Base-by-base conservation (phyloP, 192 early-diverging fungal species). In the Pilaira anomala region DNA sequence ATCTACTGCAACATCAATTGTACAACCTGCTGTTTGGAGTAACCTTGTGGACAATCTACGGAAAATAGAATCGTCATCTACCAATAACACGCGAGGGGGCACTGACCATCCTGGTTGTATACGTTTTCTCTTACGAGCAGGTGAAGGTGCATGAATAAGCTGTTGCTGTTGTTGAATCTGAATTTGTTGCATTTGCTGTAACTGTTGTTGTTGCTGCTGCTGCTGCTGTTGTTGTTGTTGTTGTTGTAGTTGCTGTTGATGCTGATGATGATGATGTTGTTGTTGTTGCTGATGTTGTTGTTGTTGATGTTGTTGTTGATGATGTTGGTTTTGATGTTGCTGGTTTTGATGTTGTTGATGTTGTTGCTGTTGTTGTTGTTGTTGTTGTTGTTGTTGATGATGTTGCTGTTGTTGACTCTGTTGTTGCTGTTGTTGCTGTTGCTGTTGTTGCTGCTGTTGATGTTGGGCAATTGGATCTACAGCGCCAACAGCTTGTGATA, bases 31-130 rank as follows among this genome's bases (percentile, higher is more conserved):
- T 11, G 86, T 65, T 71, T 87, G 80, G 5, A 91, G 72, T n/a
- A 89, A 46, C 19, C 78, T 71, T 3, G 79, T 78, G 21, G 83
- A 67, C 13, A 85, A 60, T 13, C 56, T 62, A 36, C 83, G 76
- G n/a, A 74, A 86, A 4, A 80, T 73, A 26, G 83, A 80, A 63
- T 91, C 88, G 48, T 91, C 89, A 44, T 90, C 89, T 1, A 91
- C 78, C 11, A 91, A 48, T 29, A 91, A 61, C 12, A 85, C 82
- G 51, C 76, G 75, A 14, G 85, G 84, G 18, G 83, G 79, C 63
- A 60, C 30, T 66, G 79, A 42, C 79, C 69, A 59, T 67, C 63
- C 45, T 30, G 25, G 60, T 21, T 48, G 44, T 5, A 21, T 62
- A 28, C 30, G 28, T 13, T 48, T 46, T 62, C 29, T 49, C 39